These are phyloP conservation scores for Escovopsis weberi DNA, from an alignment of 2,329 filamentous ascomycete genomes.

Conservation along the genomic window DNA sequence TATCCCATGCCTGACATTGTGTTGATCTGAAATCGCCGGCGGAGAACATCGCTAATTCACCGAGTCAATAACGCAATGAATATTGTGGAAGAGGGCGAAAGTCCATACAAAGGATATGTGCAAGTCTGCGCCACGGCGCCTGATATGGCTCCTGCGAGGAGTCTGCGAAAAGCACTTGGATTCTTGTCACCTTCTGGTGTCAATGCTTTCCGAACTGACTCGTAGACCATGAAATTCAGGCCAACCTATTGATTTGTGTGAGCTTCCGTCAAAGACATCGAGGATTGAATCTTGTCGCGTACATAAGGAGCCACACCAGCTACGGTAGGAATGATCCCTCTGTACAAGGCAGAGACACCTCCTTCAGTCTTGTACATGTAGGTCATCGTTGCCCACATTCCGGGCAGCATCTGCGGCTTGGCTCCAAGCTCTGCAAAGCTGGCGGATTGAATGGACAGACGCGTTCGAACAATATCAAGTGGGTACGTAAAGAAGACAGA, in stretches of 20 bases:
- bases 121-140: constrained; percentile 93
- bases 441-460: constrained; percentile 93
- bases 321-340: constrained; percentile 85
- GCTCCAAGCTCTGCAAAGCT: constrained; percentile 68
- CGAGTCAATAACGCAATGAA: background rate
- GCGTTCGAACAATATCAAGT: constrained; percentile 90
- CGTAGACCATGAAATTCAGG: constrained; percentile 97
- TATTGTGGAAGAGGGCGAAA: too few relatives aligned
- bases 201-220: constrained; percentile 68
- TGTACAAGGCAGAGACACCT: constrained; percentile 72
- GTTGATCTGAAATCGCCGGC: constrained; percentile 93
- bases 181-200: constrained; percentile 81
- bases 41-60: constrained; percentile 64
- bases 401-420: constrained; percentile 56
- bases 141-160: constrained; percentile 83
- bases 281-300: constrained; percentile 11
- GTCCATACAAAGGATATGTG: constrained; percentile 81
- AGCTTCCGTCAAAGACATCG: background rate
- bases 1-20: constrained; percentile 99
- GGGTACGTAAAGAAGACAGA: constrained; percentile 93
- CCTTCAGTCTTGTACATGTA: constrained; percentile 88
- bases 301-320: constrained; percentile 93
- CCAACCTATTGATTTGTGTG: constrained; percentile 51
- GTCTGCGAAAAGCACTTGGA: constrained; percentile 63
- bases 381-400: constrained; percentile 77